These are phyloP conservation scores for Phytophthora vignae DNA, from an alignment of 352 stramenopile genomes.

Conservation along the genomic window DNA sequence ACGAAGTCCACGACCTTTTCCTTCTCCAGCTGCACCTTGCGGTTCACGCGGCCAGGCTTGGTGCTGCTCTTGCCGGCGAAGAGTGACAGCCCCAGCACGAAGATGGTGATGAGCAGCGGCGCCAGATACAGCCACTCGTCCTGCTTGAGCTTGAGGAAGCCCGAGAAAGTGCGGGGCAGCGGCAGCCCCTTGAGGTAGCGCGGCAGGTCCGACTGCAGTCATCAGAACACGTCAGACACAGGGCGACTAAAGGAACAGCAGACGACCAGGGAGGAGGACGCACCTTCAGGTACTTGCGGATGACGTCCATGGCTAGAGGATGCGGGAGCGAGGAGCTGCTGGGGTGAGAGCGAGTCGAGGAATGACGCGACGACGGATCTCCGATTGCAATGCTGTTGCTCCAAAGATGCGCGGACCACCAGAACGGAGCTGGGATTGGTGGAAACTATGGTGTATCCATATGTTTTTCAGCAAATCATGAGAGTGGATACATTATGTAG, in stretches of 20 bases:
- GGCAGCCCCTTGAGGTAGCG: conserved; percentile 87
- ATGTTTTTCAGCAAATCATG: not conserved
- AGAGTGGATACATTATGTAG: not conserved
- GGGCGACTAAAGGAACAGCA: not conserved
- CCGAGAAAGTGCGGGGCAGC: conserved; percentile 82
- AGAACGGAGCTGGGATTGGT: conserved; percentile 5
- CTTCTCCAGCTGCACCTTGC: conserved; percentile 74
- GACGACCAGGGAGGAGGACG: not conserved
- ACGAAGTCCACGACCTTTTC: conserved; percentile 85
- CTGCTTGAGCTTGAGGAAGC: conserved; percentile 88
- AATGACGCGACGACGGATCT: conserved; percentile 24
- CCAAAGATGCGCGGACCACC: conserved; percentile 32
- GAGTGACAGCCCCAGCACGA: conserved; percentile 74
- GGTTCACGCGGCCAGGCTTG: conserved; percentile 77
- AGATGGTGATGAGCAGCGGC: conserved; percentile 82
- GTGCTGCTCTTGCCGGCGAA: conserved; percentile 64
- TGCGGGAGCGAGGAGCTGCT: not conserved
- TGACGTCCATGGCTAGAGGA: conserved; percentile 68
- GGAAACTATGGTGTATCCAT: not conserved
- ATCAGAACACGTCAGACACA: not conserved
- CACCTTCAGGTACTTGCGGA: conserved; percentile 85
- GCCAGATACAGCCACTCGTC: conserved; percentile 87
- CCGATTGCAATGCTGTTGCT: not conserved
- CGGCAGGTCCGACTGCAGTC: conserved; percentile 64
- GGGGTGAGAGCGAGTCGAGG: conserved; percentile 12